Evolutionary conservation across 257 asterid species (phyloP).

Genomic region (Primulina eburnea): DNA sequence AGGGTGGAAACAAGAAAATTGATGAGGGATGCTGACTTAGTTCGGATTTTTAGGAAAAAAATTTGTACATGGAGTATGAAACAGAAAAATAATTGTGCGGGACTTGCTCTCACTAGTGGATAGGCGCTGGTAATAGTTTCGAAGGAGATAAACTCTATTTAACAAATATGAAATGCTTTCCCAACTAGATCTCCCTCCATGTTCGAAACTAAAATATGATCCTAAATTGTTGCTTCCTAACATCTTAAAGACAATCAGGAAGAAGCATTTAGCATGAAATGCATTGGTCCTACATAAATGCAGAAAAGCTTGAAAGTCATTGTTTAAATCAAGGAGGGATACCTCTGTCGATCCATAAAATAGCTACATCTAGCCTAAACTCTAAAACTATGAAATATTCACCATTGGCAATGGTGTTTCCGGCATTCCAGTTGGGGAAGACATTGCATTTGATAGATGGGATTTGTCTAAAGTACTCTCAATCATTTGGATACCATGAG

Average conservation of each 20-base stretch:
- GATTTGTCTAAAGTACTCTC: not conserved
- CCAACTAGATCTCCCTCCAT: not conserved
- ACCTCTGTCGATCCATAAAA: too few species aligned
- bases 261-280: not conserved
- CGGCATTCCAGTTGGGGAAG: slow-evolving; percentile 8
- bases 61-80: not conserved
- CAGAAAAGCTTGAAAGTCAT: not conserved
- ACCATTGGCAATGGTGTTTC: not conserved
- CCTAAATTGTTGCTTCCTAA: not conserved
- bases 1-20: too few species aligned
- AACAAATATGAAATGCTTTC: not conserved
- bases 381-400: not conserved
- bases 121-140: not conserved
- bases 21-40: not conserved
- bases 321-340: not conserved
- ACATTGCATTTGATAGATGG: not conserved
- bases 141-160: not conserved
- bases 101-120: not conserved
- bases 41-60: not conserved
- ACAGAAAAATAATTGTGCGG: not conserved
- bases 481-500: not conserved
- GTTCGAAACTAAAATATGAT: not conserved
- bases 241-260: not conserved
- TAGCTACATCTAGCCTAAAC: not conserved
- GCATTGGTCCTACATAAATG: not conserved